Evolutionary conservation across 2,329 filamentous ascomycete species (phyloP), one percentile per base, ranked within the genome.

Genomic region (Hymenoscyphus fructigenus): DNA sequence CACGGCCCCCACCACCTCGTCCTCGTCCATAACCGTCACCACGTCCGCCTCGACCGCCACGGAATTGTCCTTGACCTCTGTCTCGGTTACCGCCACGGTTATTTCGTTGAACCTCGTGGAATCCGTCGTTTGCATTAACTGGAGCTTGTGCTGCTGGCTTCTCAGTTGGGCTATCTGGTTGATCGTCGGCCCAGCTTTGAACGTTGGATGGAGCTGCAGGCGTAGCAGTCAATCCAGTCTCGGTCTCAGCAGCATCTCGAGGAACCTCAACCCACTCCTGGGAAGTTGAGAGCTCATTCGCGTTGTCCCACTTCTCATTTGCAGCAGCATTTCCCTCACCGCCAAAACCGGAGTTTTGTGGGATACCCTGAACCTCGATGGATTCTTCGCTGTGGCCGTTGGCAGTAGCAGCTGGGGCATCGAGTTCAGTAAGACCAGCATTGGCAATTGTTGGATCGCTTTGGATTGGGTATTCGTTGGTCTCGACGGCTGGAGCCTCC

Each of bases 111-210:
- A 92, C 90, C 73, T 89, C 86, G 66, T 89, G 87, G 82, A 92
- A 93, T 28, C 90, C 90, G 73, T 92, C 90, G 69, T 83, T 82
- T 59, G 82, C 79, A 58, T 79, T 78, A 38, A 78, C 73, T 26
- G 75, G 62, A 38, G 36, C 12, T 38, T 38, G 36, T 14, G 36
- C 3, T 53, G 47, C 20, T 53, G 47, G 47, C 47, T 53, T 82
- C 74, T 81, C 79, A 34, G 59, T 63, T 50, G 76, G 76, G 63
- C 76, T 77, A 66, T 88, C 85, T 20, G 89, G 86, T 71, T 91
- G 85, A 66, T 95, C 91, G 73, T 96, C 92, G 29, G 91, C 91
- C 91, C 91, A 96, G 72, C 88, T 92, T 74, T 90, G 87, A 50
- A 82, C 83, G 72, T 84, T 84, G 34, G 82, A 82, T 72, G 83